Evolutionary conservation across 139 green algal genomes (phyloP).

Genomic region (Axilococcus clingmanii): DNA sequence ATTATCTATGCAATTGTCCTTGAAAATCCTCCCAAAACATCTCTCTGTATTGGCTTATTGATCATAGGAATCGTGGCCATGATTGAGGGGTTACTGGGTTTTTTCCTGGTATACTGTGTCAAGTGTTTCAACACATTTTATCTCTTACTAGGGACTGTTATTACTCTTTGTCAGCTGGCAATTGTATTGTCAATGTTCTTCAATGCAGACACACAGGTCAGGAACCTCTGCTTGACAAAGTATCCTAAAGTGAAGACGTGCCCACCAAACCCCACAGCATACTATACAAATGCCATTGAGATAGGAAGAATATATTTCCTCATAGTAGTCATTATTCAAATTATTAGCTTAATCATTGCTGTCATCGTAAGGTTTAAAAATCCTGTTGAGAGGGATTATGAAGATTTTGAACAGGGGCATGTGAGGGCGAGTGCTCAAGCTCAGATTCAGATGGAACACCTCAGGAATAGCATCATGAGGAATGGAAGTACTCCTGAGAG

Average conservation of each 20-base stretch:
- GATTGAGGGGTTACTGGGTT: conserved; percentile 11
- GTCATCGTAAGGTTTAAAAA: conserved; percentile 6
- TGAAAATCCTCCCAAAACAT: conserved; percentile 24
- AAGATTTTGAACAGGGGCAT: conserved; percentile 16
- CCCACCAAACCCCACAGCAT: not conserved
- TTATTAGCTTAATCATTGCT: conserved; percentile 12
- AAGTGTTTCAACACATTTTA: conserved; percentile 21
- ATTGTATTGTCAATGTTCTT: conserved; percentile 23
- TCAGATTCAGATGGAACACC: conserved; percentile 17
- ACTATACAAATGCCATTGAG: conserved; percentile 2
- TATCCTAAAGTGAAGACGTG: not conserved
- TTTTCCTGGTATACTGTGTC: conserved; percentile 9
- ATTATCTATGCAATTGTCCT: conserved; percentile 29
- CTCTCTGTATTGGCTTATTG: conserved; percentile 25
- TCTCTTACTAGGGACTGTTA: conserved; percentile 12
- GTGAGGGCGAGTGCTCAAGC: not conserved
- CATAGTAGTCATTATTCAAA: conserved; percentile 12
- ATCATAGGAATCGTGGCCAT: conserved; percentile 19
- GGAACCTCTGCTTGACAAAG: conserved; percentile 8
- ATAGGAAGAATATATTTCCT: conserved; percentile 16
- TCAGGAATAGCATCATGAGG: conserved; percentile 9
- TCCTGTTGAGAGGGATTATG: conserved; percentile 3
- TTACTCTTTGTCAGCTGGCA: conserved; percentile 25
- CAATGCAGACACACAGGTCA: conserved; percentile 13
- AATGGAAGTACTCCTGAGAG: conserved; percentile 1